A percentile compares a stretch with the other conserved stretches of the same genome.
These are phyloP conservation scores for Melampsora americana DNA, from an alignment of 1,284 basidiomycete genomes.

Conservation along the genomic window DNA sequence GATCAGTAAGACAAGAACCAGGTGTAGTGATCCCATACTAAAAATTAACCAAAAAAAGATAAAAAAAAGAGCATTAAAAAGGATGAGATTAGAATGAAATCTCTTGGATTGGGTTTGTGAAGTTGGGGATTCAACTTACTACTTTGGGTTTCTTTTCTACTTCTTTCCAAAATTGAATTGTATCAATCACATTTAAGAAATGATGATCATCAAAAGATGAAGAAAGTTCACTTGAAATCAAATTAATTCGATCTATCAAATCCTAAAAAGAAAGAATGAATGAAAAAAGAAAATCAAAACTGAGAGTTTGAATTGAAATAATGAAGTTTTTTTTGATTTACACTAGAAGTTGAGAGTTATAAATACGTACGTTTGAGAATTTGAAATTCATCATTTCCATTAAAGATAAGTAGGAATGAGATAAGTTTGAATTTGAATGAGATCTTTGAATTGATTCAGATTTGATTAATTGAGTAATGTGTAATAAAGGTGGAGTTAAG, in stretches of 20 bases:
- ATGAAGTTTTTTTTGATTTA: too few species aligned
- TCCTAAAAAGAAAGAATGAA: background rate
- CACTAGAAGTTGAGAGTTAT: too few species aligned
- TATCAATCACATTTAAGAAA: constrained; percentile 25
- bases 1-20: constrained; percentile 19
- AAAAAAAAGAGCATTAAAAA: background rate
- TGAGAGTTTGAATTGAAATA: too few species aligned
- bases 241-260: background rate
- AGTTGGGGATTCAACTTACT: too few species aligned
- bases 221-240: background rate
- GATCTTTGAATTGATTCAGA: constrained; percentile 1
- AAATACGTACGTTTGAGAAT: background rate
- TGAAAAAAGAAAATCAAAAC: background rate
- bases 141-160: constrained; percentile 15
- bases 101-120: too few species aligned
- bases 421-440: background rate
- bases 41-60: background rate
- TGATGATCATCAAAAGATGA: background rate
- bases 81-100: background rate
- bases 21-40: constrained; percentile 27
- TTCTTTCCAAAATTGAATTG: constrained; percentile 22
- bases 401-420: background rate
- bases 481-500: constrained; percentile 20
- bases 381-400: background rate
- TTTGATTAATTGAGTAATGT: constrained; percentile 3